Evolutionary conservation across 1,284 basidiomycete genomes (phyloP).

Genomic region (Mycena sp.): DNA sequence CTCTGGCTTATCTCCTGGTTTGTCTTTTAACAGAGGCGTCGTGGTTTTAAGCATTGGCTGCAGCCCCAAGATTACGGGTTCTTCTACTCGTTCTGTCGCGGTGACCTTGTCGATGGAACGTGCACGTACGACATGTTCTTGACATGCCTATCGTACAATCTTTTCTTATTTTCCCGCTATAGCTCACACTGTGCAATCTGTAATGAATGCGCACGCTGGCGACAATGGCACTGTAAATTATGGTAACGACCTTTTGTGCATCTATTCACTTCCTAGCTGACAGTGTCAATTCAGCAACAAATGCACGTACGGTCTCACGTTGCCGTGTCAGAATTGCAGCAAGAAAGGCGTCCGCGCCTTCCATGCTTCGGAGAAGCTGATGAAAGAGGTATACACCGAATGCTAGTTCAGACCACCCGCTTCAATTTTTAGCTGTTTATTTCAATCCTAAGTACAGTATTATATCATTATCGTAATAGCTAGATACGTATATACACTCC

Average conservation of each 20-base stretch:
- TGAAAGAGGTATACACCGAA: not conserved
- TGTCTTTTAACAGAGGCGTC: not conserved
- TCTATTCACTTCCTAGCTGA: not conserved
- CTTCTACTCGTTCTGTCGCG: slow-evolving; percentile 12
- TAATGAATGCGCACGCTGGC: not conserved
- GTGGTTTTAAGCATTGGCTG: slow-evolving; percentile 8
- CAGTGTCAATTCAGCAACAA: not conserved
- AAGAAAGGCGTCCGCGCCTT: not conserved
- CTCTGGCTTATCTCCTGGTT: not conserved
- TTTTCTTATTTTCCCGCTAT: not conserved
- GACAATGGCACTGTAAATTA: slow-evolving; percentile 13
- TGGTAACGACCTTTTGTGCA: not conserved
- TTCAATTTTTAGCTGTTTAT: no score
- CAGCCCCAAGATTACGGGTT: not conserved
- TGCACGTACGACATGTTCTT: not conserved
- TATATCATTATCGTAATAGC: no score
- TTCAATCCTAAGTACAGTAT: no score
- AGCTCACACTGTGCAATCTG: slow-evolving; percentile 1
- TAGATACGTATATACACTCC: no score
- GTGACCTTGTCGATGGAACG: not conserved
- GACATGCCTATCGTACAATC: not conserved
- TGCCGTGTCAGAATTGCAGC: slow-evolving; percentile 8
- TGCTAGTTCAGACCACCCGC: no score
- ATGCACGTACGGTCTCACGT: slow-evolving; percentile 2
- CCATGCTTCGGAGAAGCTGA: not conserved